Evolutionary conservation across 768 basidiomycete species (phyloP).

Genomic region (Phaeotremella skinneri): DNA sequence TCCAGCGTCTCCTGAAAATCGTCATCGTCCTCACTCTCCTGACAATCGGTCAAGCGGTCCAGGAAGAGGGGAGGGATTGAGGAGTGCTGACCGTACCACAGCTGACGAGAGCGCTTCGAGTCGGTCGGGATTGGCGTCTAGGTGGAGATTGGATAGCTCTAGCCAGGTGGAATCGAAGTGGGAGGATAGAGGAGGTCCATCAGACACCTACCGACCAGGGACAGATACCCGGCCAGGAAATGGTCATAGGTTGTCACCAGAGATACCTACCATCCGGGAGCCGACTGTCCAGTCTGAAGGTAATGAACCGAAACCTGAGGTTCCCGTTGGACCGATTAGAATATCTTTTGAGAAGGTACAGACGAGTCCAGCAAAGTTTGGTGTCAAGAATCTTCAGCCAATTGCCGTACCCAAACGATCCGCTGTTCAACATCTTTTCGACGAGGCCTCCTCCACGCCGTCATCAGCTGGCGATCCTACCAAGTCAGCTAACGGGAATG

Average conservation of each 20-base stretch:
- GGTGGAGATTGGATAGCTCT: neutral
- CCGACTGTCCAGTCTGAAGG: neutral
- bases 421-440: constrained; percentile 25
- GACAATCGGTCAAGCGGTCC: neutral
- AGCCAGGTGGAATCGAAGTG: neutral
- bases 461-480: neutral
- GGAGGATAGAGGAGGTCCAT: neutral
- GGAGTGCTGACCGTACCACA: no score
- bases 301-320: neutral
- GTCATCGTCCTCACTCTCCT: no score
- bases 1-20: neutral
- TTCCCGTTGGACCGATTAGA: constrained; percentile 10
- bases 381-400: constrained; percentile 9
- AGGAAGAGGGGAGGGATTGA: neutral
- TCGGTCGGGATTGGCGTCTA: neutral
- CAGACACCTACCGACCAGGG: neutral
- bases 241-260: neutral
- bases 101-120: no score
- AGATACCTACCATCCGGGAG: neutral
- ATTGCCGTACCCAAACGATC: constrained; percentile 10
- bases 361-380: constrained; percentile 14
- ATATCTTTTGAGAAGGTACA: constrained; percentile 10
- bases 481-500: neutral
- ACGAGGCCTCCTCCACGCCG: constrained; percentile 1
- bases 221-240: neutral